A percentile compares a stretch with the other conserved stretches of the same genome.
Evolutionary conservation across 2,329 filamentous ascomycete genomes (phyloP).

Genomic region (Thyridium curvatum): DNA sequence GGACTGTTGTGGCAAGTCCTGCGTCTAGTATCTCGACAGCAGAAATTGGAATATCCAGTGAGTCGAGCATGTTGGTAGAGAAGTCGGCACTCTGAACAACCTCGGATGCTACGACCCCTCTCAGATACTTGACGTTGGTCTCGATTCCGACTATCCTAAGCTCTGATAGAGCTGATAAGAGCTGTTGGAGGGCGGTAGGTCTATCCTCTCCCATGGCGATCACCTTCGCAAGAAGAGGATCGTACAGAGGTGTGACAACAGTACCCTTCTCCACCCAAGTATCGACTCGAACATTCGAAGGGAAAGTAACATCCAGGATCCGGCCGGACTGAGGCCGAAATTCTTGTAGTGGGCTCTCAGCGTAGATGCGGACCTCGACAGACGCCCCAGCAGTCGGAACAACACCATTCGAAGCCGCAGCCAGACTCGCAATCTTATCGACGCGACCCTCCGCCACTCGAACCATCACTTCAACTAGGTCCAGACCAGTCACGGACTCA

Average conservation of each 20-base stretch:
- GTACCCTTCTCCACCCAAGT: constrained; percentile 57
- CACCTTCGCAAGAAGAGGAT: constrained; percentile 51
- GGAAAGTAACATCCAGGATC: constrained; percentile 51
- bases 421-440: constrained; percentile 29
- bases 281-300: constrained; percentile 49
- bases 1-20: no score
- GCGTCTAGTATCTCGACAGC: constrained; percentile 18
- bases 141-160: no score
- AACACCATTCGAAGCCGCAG: no score
- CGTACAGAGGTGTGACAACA: constrained; percentile 39
- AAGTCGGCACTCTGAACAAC: no score
- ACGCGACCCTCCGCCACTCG: constrained; percentile 38
- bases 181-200: no score
- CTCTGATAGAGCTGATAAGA: no score
- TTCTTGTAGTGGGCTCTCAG: constrained; percentile 48
- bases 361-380: constrained; percentile 30
- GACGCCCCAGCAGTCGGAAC: no score
- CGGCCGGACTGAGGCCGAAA: constrained; percentile 54
- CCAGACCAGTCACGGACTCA: constrained; percentile 68
- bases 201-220: constrained; percentile 23
- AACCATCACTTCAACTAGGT: constrained; percentile 55
- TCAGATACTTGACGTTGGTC: constrained; percentile 29
- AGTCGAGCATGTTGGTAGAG: constrained; percentile 24
- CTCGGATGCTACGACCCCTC: no score
- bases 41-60: constrained; percentile 17